Percentiles rank a stretch among this genome's conserved stretches.
These are phyloP conservation scores for Claviceps sorghi DNA, from an alignment of 2,329 filamentous ascomycete genomes.

Conservation along the genomic window DNA sequence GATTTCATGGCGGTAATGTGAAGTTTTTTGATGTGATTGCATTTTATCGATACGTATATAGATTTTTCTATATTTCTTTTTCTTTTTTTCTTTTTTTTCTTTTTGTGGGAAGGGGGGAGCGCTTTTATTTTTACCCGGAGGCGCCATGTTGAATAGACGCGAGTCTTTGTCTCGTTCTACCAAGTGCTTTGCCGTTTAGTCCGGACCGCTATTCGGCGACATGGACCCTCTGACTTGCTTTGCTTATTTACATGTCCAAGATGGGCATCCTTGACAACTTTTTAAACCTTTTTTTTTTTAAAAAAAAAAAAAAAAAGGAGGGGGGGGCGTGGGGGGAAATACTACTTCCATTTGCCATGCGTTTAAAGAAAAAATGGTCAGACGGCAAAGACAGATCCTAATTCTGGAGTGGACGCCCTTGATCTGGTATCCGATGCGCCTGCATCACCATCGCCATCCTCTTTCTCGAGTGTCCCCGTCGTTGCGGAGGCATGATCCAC, in stretches of 20 bases:
- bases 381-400: conserved; percentile 15
- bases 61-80: not conserved
- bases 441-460: not conserved
- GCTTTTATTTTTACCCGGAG: not conserved
- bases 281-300: not conserved
- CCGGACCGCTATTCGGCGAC: too few relatives aligned
- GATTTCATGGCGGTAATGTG: too few relatives aligned
- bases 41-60: not conserved
- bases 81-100: not conserved
- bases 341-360: not conserved
- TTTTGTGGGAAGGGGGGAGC: too few relatives aligned
- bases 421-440: conserved; percentile 2
- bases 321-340: too few relatives aligned
- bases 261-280: not conserved
- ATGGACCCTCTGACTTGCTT: not conserved
- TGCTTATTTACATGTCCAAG: too few relatives aligned
- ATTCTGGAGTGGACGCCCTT: conserved; percentile 13
- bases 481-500: conserved; percentile 8
- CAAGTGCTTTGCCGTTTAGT: not conserved
- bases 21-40: not conserved
- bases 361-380: conserved; percentile 6
- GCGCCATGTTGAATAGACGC: not conserved
- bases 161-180: too few relatives aligned
- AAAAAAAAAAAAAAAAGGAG: too few relatives aligned
- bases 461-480: not conserved